These are phyloP conservation scores for Cyberlindnera nakhonratchasimensis DNA, from an alignment of 805 yeast species.

Conservation along the genomic window DNA sequence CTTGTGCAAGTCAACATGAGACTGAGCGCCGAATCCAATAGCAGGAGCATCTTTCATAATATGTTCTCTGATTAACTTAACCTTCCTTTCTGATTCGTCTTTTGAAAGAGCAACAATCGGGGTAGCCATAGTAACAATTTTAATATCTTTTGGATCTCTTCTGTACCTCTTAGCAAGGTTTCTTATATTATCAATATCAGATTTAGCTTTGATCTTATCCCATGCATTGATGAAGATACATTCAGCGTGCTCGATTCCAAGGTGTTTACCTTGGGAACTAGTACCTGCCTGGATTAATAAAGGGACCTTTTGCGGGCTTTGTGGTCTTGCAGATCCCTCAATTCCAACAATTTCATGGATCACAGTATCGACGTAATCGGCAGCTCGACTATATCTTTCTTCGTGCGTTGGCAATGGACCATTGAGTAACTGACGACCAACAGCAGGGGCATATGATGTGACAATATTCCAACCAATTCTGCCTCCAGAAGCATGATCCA, in stretches of 20 bases:
- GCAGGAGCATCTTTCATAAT: conserved; percentile 42
- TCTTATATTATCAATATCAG: conserved; percentile 32
- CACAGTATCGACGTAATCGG: conserved; percentile 41
- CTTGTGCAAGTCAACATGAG: conserved; percentile 40
- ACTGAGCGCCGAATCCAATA: conserved; percentile 44
- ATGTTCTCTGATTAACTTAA: conserved; percentile 31
- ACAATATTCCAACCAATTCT: conserved; percentile 49
- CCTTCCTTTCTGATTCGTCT: conserved; percentile 35
- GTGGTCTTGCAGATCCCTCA: conserved; percentile 23
- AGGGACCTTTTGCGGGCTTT: conserved; percentile 43
- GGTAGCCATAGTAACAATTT: conserved; percentile 37
- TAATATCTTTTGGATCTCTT: conserved; percentile 37
- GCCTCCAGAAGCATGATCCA: conserved; percentile 41
- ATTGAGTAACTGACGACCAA: conserved; percentile 38
- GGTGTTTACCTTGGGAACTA: conserved; percentile 36
- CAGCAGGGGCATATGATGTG: conserved; percentile 41
- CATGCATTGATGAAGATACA: conserved; percentile 36
- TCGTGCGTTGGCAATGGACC: conserved; percentile 34
- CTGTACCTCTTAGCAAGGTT: conserved; percentile 33
- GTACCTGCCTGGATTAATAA: conserved; percentile 44
- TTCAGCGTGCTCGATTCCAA: conserved; percentile 44
- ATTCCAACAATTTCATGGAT: conserved; percentile 38
- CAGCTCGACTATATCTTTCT: conserved; percentile 39
- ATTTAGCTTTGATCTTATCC: conserved; percentile 32
- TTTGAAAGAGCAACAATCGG: conserved; percentile 38